phyloP scores from a whole-genome alignment of 352 stramenopile genomes.

The Hyaloperonospora arabidopsidis region DNA sequence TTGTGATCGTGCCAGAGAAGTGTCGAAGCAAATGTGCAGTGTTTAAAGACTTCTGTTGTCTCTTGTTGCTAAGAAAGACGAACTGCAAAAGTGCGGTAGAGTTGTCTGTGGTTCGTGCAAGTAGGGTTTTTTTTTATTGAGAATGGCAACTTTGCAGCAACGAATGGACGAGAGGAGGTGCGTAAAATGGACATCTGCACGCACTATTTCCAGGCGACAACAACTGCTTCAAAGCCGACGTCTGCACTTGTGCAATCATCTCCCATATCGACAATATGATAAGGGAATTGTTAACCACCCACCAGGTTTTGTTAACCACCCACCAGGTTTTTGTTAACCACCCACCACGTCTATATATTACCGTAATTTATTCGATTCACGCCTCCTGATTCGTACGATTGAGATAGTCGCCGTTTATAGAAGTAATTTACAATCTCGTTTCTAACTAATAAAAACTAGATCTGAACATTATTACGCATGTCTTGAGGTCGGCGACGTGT shows the following conservation, averaged over 20 bases:
- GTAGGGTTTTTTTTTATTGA: slow-evolving; percentile 73
- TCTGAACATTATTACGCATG: too few species aligned
- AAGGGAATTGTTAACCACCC: too few species aligned
- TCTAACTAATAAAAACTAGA: too few species aligned
- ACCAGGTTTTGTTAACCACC: too few species aligned
- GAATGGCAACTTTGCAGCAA: slow-evolving; percentile 41
- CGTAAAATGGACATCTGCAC: slow-evolving; percentile 80
- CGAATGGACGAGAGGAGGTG: slow-evolving; percentile 32
- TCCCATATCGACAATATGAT: slow-evolving; percentile 42
- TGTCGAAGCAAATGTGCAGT: slow-evolving; percentile 68
- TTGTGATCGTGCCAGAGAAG: slow-evolving; percentile 78
- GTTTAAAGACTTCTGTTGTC: slow-evolving; percentile 75
- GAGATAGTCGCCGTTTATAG: too few species aligned
- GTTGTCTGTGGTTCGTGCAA: slow-evolving; percentile 78
- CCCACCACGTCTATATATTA: too few species aligned
- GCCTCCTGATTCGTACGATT: too few species aligned
- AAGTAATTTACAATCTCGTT: too few species aligned
- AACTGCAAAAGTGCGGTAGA: slow-evolving; percentile 83
- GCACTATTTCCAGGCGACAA: slow-evolving; percentile 75
- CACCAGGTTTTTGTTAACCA: too few species aligned
- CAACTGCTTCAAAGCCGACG: slow-evolving; percentile 45
- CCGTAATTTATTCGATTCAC: too few species aligned
- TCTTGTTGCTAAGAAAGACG: slow-evolving; percentile 74
- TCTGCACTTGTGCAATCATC: slow-evolving; percentile 42
- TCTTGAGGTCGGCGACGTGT: too few species aligned